phyloP scores from a whole-genome alignment of 2,329 filamentous ascomycete genomes.

The Epicoccum nigrum region DNA sequence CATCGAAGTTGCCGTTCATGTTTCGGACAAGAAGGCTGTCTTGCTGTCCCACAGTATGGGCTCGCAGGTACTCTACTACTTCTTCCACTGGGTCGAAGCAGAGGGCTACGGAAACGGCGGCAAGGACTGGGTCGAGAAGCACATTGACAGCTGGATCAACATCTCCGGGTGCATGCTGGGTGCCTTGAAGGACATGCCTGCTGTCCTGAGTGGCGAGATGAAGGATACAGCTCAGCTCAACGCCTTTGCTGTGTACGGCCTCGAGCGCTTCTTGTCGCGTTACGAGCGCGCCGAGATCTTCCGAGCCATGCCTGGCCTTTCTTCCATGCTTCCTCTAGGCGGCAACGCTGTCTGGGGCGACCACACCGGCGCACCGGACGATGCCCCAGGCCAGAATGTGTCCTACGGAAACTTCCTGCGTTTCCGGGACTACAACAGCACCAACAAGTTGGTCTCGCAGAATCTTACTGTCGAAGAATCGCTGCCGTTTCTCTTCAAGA shows the following conservation, averaged over 20 bases:
- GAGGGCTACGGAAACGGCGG: conserved; percentile 80
- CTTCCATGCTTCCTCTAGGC: conserved; percentile 94
- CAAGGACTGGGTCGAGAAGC: conserved; percentile 83
- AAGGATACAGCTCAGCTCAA: conserved; percentile 97
- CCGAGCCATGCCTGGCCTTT: conserved; percentile 94
- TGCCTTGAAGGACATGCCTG: conserved; percentile 86
- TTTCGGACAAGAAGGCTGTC: conserved; percentile 78
- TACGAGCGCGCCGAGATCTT: conserved; percentile 93
- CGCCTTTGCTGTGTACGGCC: conserved; percentile 91
- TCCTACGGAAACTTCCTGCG: conserved; percentile 84
- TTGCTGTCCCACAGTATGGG: conserved; percentile 97
- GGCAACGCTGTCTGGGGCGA: conserved; percentile 97
- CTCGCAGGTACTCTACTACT: conserved; percentile 89
- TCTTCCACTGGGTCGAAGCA: conserved; percentile 81
- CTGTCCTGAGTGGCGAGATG: conserved; percentile 95
- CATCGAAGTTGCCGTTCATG: conserved; percentile 81
- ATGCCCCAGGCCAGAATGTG: conserved; percentile 72
- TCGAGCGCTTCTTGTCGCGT: conserved; percentile 92
- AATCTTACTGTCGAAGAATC: conserved; percentile 86
- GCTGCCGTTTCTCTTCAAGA: conserved; percentile 76
- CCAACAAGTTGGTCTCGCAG: conserved; percentile 52
- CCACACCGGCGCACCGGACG: conserved; percentile 84
- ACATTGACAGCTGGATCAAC: conserved; percentile 97
- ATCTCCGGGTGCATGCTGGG: conserved; percentile 98
- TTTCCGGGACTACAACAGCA: conserved; percentile 70